These are phyloP conservation scores for Pseudocercospora eumusae DNA, from an alignment of 2,329 filamentous ascomycete genomes.

Conservation along the genomic window DNA sequence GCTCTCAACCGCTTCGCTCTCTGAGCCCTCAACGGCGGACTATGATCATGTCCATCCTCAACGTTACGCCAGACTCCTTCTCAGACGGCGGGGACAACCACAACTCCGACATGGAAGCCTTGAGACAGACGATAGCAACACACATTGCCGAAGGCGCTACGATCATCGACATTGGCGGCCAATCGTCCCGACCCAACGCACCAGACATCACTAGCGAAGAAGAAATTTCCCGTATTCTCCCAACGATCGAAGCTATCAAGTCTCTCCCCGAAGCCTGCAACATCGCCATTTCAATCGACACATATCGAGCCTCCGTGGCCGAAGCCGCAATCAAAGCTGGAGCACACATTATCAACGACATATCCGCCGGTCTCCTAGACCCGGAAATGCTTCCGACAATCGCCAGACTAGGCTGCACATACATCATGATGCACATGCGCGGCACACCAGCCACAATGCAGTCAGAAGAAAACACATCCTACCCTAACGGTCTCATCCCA, in stretches of 20 bases:
- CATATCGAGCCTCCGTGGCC: constrained; percentile 83
- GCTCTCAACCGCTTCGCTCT: constrained; percentile 59
- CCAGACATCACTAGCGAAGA: constrained; percentile 68
- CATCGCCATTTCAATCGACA: constrained; percentile 84
- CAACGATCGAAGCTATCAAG: constrained; percentile 74
- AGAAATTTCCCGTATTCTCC: constrained; percentile 76
- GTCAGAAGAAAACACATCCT: constrained; percentile 55
- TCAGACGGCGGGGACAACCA: constrained; percentile 78
- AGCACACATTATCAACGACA: constrained; percentile 92
- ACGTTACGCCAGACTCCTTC: constrained; percentile 94
- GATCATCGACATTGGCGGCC: constrained; percentile 89
- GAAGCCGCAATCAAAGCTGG: constrained; percentile 73
- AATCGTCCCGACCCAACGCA: constrained; percentile 82
- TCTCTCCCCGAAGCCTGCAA: constrained; percentile 62
- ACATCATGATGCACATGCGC: constrained; percentile 91
- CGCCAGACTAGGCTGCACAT: constrained; percentile 73
- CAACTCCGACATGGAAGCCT: constrained; percentile 47
- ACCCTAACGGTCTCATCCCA: constrained; percentile 66
- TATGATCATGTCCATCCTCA: constrained; percentile 89
- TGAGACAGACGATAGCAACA: constrained; percentile 60
- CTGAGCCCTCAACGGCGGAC: constrained; percentile 61
- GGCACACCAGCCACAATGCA: constrained; percentile 83
- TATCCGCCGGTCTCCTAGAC: constrained; percentile 81
- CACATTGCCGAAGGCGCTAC: constrained; percentile 72
- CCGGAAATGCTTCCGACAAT: constrained; percentile 78